Evolutionary conservation across 2,329 filamentous ascomycete species (phyloP).

Genomic region (Ceratocystis variospora): DNA sequence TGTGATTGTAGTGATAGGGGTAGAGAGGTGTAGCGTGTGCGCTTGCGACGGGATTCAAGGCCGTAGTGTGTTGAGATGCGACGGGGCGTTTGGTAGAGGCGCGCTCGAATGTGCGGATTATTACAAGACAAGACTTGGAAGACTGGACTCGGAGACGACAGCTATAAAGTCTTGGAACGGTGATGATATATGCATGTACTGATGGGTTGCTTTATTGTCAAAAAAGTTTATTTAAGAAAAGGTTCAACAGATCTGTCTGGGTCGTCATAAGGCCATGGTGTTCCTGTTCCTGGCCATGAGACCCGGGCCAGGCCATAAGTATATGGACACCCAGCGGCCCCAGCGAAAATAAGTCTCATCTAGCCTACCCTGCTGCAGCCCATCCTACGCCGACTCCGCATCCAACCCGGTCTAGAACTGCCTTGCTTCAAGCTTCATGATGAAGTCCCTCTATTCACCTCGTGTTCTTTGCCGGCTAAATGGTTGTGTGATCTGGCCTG

Average conservation of each 20-base stretch:
- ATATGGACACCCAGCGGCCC: not conserved
- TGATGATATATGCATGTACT: not conserved
- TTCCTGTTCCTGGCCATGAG: not conserved
- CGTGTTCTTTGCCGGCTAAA: not conserved
- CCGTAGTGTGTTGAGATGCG: not conserved
- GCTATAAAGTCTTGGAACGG: not conserved
- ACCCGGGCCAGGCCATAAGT: not conserved
- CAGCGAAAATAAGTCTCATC: not conserved
- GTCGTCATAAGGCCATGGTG: constrained; percentile 7
- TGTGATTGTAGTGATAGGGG: constrained; percentile 13
- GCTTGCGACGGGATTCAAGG: not conserved
- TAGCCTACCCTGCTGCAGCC: not conserved
- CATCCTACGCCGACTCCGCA: not conserved
- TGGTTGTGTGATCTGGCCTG: not conserved
- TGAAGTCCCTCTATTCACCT: not conserved
- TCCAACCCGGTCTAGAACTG: not conserved
- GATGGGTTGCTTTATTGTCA: not conserved
- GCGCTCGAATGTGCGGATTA: not conserved
- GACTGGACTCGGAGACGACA: not conserved
- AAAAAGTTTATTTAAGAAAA: not conserved
- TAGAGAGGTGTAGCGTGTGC: not conserved
- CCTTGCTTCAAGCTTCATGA: not conserved
- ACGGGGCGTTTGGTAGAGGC: not conserved
- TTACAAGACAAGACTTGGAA: not conserved
- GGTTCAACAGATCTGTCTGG: not conserved